Evolutionary conservation across 176 grass and related monocot species (phyloP).

Genomic region (Ensete glaucum): DNA sequence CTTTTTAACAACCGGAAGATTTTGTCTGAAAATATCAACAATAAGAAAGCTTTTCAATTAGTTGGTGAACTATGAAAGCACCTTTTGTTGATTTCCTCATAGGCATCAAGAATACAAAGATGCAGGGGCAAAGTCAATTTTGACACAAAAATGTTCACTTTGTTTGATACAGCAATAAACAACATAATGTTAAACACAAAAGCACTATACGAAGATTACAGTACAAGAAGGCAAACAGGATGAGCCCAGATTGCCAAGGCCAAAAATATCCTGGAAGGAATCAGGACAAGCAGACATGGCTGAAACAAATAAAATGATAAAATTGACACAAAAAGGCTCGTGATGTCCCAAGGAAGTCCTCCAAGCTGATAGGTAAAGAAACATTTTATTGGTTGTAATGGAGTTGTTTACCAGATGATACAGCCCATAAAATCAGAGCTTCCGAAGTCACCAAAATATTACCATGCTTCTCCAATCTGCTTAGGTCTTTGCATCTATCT

Average conservation of each 20-base stretch:
- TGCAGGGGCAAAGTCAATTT: neutral
- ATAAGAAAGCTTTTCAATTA: neutral
- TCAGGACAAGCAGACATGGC: neutral
- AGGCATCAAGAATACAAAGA: neutral
- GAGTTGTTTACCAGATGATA: neutral
- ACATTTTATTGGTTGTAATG: neutral
- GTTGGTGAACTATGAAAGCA: neutral
- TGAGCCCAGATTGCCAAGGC: neutral
- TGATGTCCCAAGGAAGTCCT: neutral
- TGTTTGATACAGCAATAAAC: neutral
- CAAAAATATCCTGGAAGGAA: neutral
- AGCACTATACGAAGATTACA: neutral
- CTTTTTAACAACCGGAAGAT: neutral
- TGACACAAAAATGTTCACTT: too few relatives aligned
- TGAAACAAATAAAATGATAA: neutral
- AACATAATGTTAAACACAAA: neutral
- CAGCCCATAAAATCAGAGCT: neutral
- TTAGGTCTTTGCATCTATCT: conserved; percentile 9
- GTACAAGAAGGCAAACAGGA: neutral
- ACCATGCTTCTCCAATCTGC: neutral
- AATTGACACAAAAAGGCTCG: neutral
- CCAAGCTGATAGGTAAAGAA: neutral
- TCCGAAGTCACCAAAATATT: neutral
- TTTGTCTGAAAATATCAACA: neutral
- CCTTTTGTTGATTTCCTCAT: neutral